Conservation (phyloP, 306 rosid species). For the Prunus armeniaca region DNA sequence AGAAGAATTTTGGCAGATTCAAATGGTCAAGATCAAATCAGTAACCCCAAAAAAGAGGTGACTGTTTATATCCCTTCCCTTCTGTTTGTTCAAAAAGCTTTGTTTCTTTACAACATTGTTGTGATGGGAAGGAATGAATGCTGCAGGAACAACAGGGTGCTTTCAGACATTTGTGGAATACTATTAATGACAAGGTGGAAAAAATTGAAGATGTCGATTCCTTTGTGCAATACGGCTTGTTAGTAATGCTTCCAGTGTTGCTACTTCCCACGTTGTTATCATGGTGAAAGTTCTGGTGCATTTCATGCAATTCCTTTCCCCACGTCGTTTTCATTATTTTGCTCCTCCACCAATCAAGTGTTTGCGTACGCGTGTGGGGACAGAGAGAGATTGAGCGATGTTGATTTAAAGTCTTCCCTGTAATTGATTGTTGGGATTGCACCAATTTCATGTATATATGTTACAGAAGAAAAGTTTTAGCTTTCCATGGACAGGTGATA, state of each 20-base stretch:
- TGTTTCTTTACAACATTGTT: slow-evolving; percentile 12
- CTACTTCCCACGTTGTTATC: slow-evolving; percentile 57
- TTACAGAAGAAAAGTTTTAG: background rate
- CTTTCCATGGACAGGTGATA: background rate
- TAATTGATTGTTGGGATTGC: no score
- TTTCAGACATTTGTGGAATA: slow-evolving; percentile 39
- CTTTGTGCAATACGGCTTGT: slow-evolving; percentile 65
- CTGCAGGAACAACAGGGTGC: slow-evolving; percentile 49
- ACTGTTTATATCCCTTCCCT: slow-evolving; percentile 9
- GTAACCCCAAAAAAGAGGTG: slow-evolving; percentile 42
- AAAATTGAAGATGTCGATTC: slow-evolving; percentile 51
- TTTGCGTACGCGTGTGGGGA: no score
- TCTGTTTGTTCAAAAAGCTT: background rate
- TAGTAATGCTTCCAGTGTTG: slow-evolving; percentile 61
- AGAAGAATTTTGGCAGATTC: slow-evolving; percentile 37
- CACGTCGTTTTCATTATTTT: background rate
- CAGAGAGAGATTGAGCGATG: no score
- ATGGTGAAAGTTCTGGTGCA: slow-evolving; percentile 7
- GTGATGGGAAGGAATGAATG: slow-evolving; percentile 24
- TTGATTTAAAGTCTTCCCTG: no score
- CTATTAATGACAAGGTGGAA: slow-evolving; percentile 34
- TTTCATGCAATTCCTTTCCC: background rate
- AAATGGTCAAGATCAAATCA: slow-evolving; percentile 29
- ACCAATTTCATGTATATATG: background rate
- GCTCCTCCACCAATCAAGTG: background rate